Evolutionary conservation across 768 basidiomycete genomes (phyloP).

Genomic region (Auricularia heimuer): DNA sequence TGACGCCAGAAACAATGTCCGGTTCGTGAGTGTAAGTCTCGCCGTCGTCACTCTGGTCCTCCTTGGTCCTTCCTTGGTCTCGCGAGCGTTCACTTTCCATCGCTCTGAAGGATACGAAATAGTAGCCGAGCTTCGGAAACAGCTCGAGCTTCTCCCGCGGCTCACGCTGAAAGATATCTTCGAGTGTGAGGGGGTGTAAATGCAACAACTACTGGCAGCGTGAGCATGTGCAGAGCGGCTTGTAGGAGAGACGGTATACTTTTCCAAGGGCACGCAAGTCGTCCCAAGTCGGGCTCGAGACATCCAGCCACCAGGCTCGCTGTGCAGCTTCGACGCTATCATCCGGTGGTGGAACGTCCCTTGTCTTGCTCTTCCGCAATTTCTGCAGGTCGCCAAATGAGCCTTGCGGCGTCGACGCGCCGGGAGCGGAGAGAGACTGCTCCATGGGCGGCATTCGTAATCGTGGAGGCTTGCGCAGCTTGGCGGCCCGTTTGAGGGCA

Average conservation of each 20-base stretch:
- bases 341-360: conserved; percentile 8
- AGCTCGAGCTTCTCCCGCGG: conserved; percentile 85
- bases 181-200: conserved; percentile 85
- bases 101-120: conserved; percentile 80
- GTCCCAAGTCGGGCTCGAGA: conserved; percentile 77
- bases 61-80: conserved; percentile 14
- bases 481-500: conserved; percentile 33
- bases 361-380: conserved; percentile 37
- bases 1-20: conserved; percentile 58
- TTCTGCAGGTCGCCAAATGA: conserved; percentile 11
- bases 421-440: conserved; percentile 5
- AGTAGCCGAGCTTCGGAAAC: conserved; percentile 83
- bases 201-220: conserved; percentile 51
- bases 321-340: conserved; percentile 24
- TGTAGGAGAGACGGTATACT: conserved; percentile 29
- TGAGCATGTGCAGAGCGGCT: not conserved
- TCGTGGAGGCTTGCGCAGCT: conserved; percentile 17
- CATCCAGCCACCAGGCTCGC: conserved; percentile 81
- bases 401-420: conserved; percentile 23
- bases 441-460: conserved; percentile 3
- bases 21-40: conserved; percentile 22
- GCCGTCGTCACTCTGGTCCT: conserved; percentile 8
- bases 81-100: conserved; percentile 49
- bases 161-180: conserved; percentile 88
- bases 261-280: conserved; percentile 82